Conservation (phyloP, 352 stramenopile genomes). For the Pythium aphanidermatum region DNA sequence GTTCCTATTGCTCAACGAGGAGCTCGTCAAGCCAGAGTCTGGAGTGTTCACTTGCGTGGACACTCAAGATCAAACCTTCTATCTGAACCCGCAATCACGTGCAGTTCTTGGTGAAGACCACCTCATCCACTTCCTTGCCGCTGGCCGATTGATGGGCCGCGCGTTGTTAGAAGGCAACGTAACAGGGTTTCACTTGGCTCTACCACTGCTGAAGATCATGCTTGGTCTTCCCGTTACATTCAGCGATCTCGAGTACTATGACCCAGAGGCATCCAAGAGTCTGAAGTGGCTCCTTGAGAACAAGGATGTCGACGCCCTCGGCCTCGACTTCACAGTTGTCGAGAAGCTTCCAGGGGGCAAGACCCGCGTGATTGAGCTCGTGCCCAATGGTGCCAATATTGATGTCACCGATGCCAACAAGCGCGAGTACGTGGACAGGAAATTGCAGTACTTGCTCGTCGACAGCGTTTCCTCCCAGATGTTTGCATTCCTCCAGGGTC, state of each 20-base stretch:
- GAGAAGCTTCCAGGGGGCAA: conserved; percentile 16
- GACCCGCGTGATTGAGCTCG: conserved; percentile 29
- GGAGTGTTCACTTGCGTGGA: conserved; percentile 35
- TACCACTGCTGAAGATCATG: conserved; percentile 97
- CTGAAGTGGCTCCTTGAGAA: conserved; percentile 50
- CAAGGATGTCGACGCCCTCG: conserved; percentile 42
- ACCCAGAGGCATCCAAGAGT: conserved; percentile 47
- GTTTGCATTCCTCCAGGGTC: conserved; percentile 75
- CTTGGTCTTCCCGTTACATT: conserved; percentile 93
- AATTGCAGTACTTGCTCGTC: conserved; percentile 45
- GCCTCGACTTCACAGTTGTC: conserved; percentile 41
- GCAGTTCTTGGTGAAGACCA: conserved; percentile 40
- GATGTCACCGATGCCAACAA: conserved; percentile 94
- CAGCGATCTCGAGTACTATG: conserved; percentile 84
- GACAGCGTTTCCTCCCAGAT: conserved; percentile 48
- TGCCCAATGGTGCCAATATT: conserved; percentile 30
- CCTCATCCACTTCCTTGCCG: conserved; percentile 41
- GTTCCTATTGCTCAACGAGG: conserved; percentile 53
- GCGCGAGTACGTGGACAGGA: conserved; percentile 86
- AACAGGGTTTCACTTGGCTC: conserved; percentile 90
- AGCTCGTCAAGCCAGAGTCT: conserved; percentile 22
- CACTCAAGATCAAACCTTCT: conserved; percentile 33
- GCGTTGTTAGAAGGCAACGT: conserved; percentile 85
- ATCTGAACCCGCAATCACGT: conserved; percentile 22
- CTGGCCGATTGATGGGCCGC: conserved; percentile 48